phyloP scores from a whole-genome alignment of 176 grass and related monocot genomes.

The Dactylis glomerata region DNA sequence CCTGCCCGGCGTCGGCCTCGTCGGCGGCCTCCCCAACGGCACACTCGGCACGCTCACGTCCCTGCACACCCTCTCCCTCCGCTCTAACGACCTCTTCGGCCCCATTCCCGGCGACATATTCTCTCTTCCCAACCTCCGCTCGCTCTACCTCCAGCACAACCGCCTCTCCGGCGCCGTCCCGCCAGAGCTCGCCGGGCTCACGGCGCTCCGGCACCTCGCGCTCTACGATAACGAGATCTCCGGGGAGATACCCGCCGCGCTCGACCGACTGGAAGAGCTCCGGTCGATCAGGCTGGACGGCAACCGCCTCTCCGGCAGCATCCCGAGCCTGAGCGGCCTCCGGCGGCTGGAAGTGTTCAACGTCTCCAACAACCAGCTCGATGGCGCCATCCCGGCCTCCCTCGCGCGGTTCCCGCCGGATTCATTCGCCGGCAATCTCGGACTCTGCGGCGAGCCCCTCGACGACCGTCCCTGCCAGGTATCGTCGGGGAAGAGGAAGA shows the following conservation, averaged over 20 bases:
- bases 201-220: constrained; percentile 48
- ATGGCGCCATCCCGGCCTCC: constrained; percentile 62
- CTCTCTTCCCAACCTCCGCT: constrained; percentile 33
- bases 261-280: constrained; percentile 36
- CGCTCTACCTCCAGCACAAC: constrained; percentile 66
- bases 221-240: constrained; percentile 59
- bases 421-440: constrained; percentile 53
- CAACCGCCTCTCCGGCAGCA: constrained; percentile 61
- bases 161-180: constrained; percentile 46
- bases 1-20: constrained; percentile 69
- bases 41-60: constrained; percentile 34
- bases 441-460: constrained; percentile 58
- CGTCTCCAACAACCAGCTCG: constrained; percentile 68
- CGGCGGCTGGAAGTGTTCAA: constrained; percentile 43
- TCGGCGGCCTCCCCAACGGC: constrained; percentile 34
- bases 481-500: constrained; percentile 4
- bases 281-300: constrained; percentile 36
- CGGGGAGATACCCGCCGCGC: constrained; percentile 36
- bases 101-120: constrained; percentile 52
- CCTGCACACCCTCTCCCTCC: constrained; percentile 64
- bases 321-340: constrained; percentile 53
- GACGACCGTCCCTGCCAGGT: background rate
- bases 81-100: constrained; percentile 67
- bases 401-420: constrained; percentile 47
- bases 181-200: constrained; percentile 15